Percentiles rank a stretch among this genome's conserved stretches.
Evolutionary conservation across 208 protist species (phyloP).

Genomic region (Wallacemonas collosoma): DNA sequence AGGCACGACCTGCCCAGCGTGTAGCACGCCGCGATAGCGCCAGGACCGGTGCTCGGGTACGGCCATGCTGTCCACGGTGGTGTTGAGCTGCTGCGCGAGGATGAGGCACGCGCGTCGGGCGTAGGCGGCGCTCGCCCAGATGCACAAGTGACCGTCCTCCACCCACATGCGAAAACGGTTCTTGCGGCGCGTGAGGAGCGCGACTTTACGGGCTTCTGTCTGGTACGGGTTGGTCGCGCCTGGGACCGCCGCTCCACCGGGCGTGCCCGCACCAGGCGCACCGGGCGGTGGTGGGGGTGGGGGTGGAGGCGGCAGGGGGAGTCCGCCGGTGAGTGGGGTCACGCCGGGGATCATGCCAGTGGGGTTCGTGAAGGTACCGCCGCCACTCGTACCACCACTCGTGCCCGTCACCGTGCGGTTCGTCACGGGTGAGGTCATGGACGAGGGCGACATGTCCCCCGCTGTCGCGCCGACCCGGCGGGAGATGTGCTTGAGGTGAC

Average conservation of each 20-base stretch:
- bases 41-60: constrained; percentile 61
- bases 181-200: constrained; percentile 51
- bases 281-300: constrained; percentile 15
- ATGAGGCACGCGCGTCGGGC: constrained; percentile 70
- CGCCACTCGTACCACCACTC: background rate
- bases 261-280: background rate
- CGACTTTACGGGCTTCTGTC: constrained; percentile 16
- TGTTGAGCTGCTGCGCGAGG: constrained; percentile 70
- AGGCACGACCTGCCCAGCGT: constrained; percentile 40
- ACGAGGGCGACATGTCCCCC: background rate
- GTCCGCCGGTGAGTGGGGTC: background rate
- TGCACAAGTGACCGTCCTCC: constrained; percentile 66
- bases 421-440: background rate
- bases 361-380: constrained; percentile 1
- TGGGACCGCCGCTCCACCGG: constrained; percentile 1
- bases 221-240: constrained; percentile 2
- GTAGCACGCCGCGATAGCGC: constrained; percentile 66
- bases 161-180: constrained; percentile 77
- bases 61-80: constrained; percentile 54
- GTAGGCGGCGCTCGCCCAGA: constrained; percentile 77
- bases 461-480: background rate
- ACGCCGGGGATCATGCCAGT: background rate
- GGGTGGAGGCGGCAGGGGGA: constrained; percentile 13
- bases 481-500: constrained; percentile 12
- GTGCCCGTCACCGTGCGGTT: background rate